These are phyloP conservation scores for Xylaria hypoxylon DNA, from an alignment of 2,329 filamentous ascomycete species.

Conservation along the genomic window DNA sequence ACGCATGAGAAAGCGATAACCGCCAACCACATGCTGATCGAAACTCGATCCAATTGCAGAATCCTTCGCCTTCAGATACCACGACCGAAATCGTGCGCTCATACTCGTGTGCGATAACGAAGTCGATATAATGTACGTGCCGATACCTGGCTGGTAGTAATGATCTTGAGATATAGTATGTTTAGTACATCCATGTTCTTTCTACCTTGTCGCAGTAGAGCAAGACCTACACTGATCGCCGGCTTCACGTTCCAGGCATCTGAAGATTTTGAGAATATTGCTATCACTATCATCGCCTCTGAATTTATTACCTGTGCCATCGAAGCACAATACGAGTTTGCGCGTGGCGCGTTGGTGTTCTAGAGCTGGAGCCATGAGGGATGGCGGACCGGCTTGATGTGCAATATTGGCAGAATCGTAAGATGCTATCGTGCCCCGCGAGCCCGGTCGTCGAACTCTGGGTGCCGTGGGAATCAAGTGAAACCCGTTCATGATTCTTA, in stretches of 20 bases:
- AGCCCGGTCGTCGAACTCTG: conserved; percentile 22
- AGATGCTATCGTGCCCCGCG: conserved; percentile 34
- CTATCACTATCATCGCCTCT: conserved; percentile 72
- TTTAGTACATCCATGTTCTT: conserved; percentile 13
- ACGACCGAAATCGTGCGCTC: conserved; percentile 69
- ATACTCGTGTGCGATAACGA: conserved; percentile 69
- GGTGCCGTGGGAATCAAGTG: conserved; percentile 40
- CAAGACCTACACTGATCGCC: conserved; percentile 65
- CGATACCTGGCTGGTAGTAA: conserved; percentile 77
- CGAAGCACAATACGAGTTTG: conserved; percentile 71
- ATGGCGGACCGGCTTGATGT: conserved; percentile 21
- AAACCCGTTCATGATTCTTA: conserved; percentile 40
- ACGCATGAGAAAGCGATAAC: conserved; percentile 82
- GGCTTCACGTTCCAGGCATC: conserved; percentile 74
- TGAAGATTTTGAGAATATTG: conserved; percentile 77
- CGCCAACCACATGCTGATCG: conserved; percentile 84
- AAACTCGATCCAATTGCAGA: conserved; percentile 84
- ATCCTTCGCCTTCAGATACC: conserved; percentile 80
- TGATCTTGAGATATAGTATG: conserved; percentile 54
- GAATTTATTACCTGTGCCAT: conserved; percentile 74
- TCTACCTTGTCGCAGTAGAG: background rate
- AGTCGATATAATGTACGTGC: conserved; percentile 75
- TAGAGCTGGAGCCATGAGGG: conserved; percentile 40
- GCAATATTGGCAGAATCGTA: conserved; percentile 27
- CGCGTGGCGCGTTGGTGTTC: conserved; percentile 43